phyloP scores from a whole-genome alignment of 2,329 filamentous ascomycete species.

The Microsporum audouinii region DNA sequence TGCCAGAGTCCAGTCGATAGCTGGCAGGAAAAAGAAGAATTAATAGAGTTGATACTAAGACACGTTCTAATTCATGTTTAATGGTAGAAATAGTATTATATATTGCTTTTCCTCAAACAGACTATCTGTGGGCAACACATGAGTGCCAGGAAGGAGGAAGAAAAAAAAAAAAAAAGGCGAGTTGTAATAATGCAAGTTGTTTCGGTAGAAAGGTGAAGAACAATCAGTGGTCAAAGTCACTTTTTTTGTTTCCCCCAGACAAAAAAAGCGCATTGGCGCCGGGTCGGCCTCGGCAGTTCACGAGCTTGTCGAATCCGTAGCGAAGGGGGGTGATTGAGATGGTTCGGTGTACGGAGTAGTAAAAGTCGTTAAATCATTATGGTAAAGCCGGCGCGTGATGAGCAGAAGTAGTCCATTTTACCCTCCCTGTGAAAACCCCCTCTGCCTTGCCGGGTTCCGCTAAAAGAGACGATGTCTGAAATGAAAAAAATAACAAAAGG shows the following conservation, averaged over 20 bases:
- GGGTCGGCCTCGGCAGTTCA: background rate
- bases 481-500: background rate
- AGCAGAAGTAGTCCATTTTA: background rate
- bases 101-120: background rate
- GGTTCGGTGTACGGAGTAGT: background rate
- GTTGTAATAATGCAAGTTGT: background rate
- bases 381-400: background rate
- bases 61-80: background rate
- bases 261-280: background rate
- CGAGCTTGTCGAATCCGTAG: background rate
- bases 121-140: background rate
- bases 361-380: conserved; percentile 1
- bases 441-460: background rate
- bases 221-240: background rate
- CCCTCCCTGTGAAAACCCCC: background rate
- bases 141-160: background rate
- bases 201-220: background rate
- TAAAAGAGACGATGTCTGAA: background rate
- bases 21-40: conserved; percentile 1
- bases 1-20: background rate
- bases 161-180: background rate
- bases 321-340: background rate
- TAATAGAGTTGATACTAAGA: conserved; percentile 2
- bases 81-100: background rate
- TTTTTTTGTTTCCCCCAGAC: background rate